phyloP scores from a whole-genome alignment of 495 filamentous ascomycete species.

The Thermothielavioides terrestris region DNA sequence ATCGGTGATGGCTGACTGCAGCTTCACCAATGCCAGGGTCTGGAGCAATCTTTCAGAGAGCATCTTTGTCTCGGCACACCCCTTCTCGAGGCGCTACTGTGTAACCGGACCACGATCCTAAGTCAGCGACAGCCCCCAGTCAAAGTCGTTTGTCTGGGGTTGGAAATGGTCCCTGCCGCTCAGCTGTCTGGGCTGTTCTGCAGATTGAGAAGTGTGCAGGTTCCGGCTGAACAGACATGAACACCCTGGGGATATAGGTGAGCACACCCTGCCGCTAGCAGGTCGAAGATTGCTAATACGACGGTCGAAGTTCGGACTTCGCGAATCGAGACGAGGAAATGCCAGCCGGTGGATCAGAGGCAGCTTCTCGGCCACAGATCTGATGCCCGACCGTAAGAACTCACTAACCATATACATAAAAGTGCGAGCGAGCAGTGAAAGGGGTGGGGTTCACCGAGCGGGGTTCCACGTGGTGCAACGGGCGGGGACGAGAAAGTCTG shows the following conservation, averaged over 20 bases:
- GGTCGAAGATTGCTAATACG: background rate
- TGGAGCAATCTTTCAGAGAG: slow-evolving; percentile 16
- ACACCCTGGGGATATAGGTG: too few relatives aligned
- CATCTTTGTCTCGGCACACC: slow-evolving; percentile 14
- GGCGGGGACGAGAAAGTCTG: too few relatives aligned
- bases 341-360: background rate
- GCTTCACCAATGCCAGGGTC: slow-evolving; percentile 13
- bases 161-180: too few relatives aligned
- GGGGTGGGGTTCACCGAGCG: background rate
- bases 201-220: too few relatives aligned
- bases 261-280: too few relatives aligned
- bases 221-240: too few relatives aligned
- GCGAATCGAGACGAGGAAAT: background rate
- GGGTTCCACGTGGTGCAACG: background rate
- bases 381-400: background rate
- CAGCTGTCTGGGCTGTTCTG: too few relatives aligned
- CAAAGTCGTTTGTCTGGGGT: too few relatives aligned
- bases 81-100: too few relatives aligned
- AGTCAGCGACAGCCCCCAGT: too few relatives aligned
- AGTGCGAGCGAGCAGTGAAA: background rate
- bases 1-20: slow-evolving; percentile 12
- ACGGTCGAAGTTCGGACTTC: background rate
- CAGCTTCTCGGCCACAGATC: background rate
- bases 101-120: too few relatives aligned
- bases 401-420: too few relatives aligned